phyloP scores from a whole-genome alignment of 2,329 filamentous ascomycete species.

The Talaromyces sp. region DNA sequence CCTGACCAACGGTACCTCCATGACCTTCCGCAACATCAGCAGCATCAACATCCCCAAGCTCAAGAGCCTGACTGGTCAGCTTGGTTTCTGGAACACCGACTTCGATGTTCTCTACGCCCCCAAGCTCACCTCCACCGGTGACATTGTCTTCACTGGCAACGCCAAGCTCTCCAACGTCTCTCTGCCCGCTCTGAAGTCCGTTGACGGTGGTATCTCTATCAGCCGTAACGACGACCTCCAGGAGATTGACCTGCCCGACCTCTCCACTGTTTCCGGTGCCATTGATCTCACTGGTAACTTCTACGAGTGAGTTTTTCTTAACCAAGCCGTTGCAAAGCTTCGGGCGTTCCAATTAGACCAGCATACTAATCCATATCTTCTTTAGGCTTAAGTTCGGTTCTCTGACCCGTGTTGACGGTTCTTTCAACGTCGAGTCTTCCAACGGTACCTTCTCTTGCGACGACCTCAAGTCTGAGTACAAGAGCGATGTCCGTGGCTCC shows the following conservation, averaged over 20 bases:
- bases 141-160: slow-evolving; percentile 62
- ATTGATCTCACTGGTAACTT: slow-evolving; percentile 86
- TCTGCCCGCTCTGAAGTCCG: slow-evolving; percentile 66
- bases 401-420: slow-evolving; percentile 70
- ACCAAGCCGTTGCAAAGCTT: too few species aligned
- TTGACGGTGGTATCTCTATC: slow-evolving; percentile 80
- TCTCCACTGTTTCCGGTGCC: slow-evolving; percentile 74
- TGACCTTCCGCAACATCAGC: slow-evolving; percentile 80
- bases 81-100: slow-evolving; percentile 80
- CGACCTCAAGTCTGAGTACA: slow-evolving; percentile 52
- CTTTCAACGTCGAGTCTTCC: slow-evolving; percentile 70
- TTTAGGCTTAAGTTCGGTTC: slow-evolving; percentile 69
- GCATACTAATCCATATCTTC: slow-evolving; percentile 15
- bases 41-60: slow-evolving; percentile 74
- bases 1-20: slow-evolving; percentile 75
- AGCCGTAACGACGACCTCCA: slow-evolving; percentile 83
- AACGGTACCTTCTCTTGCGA: slow-evolving; percentile 61
- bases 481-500: slow-evolving; percentile 48
- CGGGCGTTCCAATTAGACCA: too few species aligned
- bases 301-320: slow-evolving; percentile 70
- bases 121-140: slow-evolving; percentile 52
- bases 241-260: slow-evolving; percentile 66
- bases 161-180: slow-evolving; percentile 69
- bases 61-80: slow-evolving; percentile 70
- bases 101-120: slow-evolving; percentile 49